Evolutionary conservation across 2,329 filamentous ascomycete genomes (phyloP).

Genomic region (Macrophomina phaseolina): DNA sequence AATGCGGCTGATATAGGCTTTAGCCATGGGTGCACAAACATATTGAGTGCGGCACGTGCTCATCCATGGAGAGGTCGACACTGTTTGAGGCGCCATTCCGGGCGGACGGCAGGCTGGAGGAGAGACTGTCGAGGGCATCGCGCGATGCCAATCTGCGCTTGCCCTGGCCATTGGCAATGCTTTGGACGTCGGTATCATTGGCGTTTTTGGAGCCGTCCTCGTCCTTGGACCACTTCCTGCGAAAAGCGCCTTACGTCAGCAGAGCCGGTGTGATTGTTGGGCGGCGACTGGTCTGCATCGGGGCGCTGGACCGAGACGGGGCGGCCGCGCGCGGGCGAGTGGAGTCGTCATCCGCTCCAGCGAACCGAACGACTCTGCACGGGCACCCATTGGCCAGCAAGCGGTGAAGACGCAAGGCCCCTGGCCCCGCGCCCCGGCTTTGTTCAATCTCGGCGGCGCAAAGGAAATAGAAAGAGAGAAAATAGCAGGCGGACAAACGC

Average conservation of each 20-base stretch:
- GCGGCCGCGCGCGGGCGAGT: conserved; percentile 1
- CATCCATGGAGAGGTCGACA: conserved; percentile 50
- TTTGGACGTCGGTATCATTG: conserved; percentile 28
- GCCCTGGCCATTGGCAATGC: conserved; percentile 32
- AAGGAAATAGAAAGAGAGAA: conserved; percentile 10
- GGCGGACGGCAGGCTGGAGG: conserved; percentile 37
- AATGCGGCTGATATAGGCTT: neutral
- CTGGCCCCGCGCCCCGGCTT: conserved; percentile 14
- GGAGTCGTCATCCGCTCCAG: conserved; percentile 3
- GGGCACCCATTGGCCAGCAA: conserved; percentile 15
- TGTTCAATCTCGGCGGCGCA: conserved; percentile 16
- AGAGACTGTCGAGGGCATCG: conserved; percentile 43
- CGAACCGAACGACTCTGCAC: conserved; percentile 6
- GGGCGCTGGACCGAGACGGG: conserved; percentile 16
- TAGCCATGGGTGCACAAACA: conserved; percentile 54
- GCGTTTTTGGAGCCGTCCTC: conserved; percentile 40
- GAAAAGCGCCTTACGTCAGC: conserved; percentile 23
- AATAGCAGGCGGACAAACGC: conserved; percentile 5
- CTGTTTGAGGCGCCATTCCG: conserved; percentile 38
- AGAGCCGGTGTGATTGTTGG: conserved; percentile 14
- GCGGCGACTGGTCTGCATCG: conserved; percentile 8
- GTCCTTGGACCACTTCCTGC: conserved; percentile 52
- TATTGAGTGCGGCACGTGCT: conserved; percentile 68
- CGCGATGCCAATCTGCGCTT: conserved; percentile 48
- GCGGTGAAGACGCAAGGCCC: conserved; percentile 16